Percentiles rank a stretch among this genome's conserved stretches.
Evolutionary conservation across 441 rosid genomes (phyloP).

Genomic region (Codiaeum variegatum): DNA sequence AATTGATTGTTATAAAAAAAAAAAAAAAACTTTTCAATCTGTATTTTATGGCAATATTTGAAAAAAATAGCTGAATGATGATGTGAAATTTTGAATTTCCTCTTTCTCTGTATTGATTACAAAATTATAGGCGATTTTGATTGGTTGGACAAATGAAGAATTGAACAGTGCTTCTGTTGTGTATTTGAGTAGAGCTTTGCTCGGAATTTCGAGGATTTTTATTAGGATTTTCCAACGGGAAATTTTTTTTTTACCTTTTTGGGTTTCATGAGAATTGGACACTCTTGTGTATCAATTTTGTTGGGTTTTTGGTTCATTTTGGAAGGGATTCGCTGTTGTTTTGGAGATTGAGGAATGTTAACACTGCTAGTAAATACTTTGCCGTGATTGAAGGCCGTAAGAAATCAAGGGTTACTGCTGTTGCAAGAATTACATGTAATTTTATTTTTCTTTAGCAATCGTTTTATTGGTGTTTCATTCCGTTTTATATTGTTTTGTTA

Average conservation of each 20-base stretch:
- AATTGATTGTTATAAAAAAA: not conserved
- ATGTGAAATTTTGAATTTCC: not conserved
- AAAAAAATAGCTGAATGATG: not conserved
- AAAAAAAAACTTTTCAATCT: not conserved
- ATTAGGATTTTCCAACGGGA: not conserved
- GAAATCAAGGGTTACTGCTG: not conserved
- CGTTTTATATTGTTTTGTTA: not conserved
- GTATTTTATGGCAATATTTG: not conserved
- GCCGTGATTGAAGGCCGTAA: conserved; percentile 6
- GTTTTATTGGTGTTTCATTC: not conserved
- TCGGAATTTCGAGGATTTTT: not conserved
- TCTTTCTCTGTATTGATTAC: not conserved
- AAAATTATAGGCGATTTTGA: not conserved
- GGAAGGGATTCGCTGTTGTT: not conserved
- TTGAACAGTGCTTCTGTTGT: not conserved
- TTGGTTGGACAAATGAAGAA: not conserved
- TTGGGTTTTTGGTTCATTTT: not conserved
- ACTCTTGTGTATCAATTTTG: not conserved
- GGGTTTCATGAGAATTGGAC: not conserved
- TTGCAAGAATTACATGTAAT: not conserved
- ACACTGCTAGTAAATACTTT: not conserved
- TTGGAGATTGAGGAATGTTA: not conserved
- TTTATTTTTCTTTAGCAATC: not conserved
- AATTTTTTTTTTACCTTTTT: conserved; percentile 1
- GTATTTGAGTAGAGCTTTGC: not conserved